Evolutionary conservation across 2,329 filamentous ascomycete species (phyloP), one percentile per base, ranked within the genome.

Genomic region (Bipolaris sorokiniana): DNA sequence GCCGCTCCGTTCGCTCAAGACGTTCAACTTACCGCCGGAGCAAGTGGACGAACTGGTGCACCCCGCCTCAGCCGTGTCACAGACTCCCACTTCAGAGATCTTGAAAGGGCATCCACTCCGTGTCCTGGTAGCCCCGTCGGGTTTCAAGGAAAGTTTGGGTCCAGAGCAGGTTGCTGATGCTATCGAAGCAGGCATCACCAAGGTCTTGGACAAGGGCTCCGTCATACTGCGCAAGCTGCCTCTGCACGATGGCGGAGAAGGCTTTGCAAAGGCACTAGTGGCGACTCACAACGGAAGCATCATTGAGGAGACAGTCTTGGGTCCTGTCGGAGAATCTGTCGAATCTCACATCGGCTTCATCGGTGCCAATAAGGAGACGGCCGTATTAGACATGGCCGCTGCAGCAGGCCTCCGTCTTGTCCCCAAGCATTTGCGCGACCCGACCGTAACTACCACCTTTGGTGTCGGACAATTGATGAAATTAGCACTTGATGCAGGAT

Each of bases 71-170:
- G 59, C 60, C 13, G 51, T 62, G 2, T 31, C 64, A 20, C 51
- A 58, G 1, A 68, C 64, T 22, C 69, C 66, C 36, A 65, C 60
- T 2, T 67, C 66, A 33, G 64, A 71, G 33, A 54, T 66, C 11
- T 48, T 69, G 2, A 49, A 52, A 23, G 65, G 58, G 18, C 63
- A 65, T 36, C 62, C 65, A 22, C 57, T 72, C 7, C 59, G 71
- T 33, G 74, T 84, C 22, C 76, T 84, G 47, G 76, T 84, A 36
- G 81, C 80, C 15, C 82, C 83, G 0, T 84, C 82, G 0, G 82
- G 82, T 2, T 84, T 84, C 75, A 84, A 84, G 56, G 82, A 83
- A 23, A 83, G 81, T 47, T 77, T 84, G 3, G 76, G 79, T 15
- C 80, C 82, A 3, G 73, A 79, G 13, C 72, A 75, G n/a, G 82